Conservation (phyloP, 1,284 basidiomycete genomes). For the Cutaneotrichosporon sp. region DNA sequence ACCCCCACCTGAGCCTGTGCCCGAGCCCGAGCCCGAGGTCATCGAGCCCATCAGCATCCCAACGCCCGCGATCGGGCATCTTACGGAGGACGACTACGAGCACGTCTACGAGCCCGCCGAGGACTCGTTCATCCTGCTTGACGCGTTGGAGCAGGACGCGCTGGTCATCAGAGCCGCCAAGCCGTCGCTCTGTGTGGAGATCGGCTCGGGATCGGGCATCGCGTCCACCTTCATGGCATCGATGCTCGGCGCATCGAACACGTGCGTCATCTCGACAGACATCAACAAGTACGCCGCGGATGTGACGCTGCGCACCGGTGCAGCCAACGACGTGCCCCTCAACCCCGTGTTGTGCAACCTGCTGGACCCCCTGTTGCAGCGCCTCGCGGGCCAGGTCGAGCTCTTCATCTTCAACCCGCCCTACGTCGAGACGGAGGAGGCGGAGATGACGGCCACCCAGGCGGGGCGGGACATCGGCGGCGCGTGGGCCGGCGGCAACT, state of each 20-base stretch:
- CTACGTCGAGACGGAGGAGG: slow-evolving; percentile 81
- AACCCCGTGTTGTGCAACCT: slow-evolving; percentile 68
- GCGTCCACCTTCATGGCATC: slow-evolving; percentile 76
- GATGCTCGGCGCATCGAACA: slow-evolving; percentile 57
- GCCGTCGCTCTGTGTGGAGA: slow-evolving; percentile 78
- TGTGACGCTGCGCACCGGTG: slow-evolving; percentile 40
- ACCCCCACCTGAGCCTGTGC: not conserved
- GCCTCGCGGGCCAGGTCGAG: slow-evolving; percentile 68
- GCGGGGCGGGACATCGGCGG: slow-evolving; percentile 46
- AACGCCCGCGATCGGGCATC: slow-evolving; percentile 84
- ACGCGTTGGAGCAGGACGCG: slow-evolving; percentile 83
- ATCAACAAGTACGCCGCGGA: slow-evolving; percentile 75
- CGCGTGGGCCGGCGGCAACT: slow-evolving; percentile 58
- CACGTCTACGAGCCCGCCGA: slow-evolving; percentile 90
- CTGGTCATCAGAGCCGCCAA: slow-evolving; percentile 58
- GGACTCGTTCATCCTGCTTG: slow-evolving; percentile 93
- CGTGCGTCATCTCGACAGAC: slow-evolving; percentile 75
- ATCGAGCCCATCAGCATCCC: slow-evolving; percentile 59
- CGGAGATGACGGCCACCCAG: slow-evolving; percentile 55
- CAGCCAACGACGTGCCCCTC: slow-evolving; percentile 56
- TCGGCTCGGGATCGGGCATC: slow-evolving; percentile 93
- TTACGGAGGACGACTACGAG: slow-evolving; percentile 71
- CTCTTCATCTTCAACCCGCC: slow-evolving; percentile 95
- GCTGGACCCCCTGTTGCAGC: slow-evolving; percentile 60
- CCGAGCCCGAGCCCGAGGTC: not conserved